These are phyloP conservation scores for Kodamaea kaohsiungensis DNA, from an alignment of 805 yeast species.

Conservation along the genomic window DNA sequence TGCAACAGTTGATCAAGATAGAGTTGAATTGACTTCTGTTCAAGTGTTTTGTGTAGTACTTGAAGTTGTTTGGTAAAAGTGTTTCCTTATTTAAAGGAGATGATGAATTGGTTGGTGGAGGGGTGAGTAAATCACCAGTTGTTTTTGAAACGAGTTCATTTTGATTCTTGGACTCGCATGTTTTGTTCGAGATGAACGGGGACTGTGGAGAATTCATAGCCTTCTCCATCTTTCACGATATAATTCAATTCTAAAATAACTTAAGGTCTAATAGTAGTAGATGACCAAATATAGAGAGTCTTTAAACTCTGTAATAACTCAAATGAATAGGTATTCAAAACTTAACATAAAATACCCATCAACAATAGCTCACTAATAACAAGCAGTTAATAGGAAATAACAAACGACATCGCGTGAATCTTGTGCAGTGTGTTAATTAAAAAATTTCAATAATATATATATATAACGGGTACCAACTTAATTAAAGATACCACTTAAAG, in stretches of 20 bases:
- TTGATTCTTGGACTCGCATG: background rate
- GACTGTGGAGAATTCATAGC: conserved; percentile 9
- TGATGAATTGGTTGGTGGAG: conserved; percentile 18
- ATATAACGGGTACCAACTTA: background rate
- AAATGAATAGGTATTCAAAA: background rate
- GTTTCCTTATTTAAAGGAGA: conserved; percentile 14
- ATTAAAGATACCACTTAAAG: background rate
- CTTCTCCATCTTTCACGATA: background rate
- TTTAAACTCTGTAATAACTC: too few relatives aligned
- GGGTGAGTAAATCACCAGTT: conserved; percentile 14
- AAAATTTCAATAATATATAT: background rate
- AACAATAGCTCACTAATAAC: background rate
- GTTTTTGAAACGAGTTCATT: background rate
- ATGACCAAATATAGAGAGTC: too few relatives aligned
- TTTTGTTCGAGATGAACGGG: conserved; percentile 1
- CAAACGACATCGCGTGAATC: conserved; percentile 1
- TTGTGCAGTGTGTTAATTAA: background rate
- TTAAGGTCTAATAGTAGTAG: background rate
- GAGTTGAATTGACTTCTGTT: conserved; percentile 43
- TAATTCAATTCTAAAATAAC: background rate
- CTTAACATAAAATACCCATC: background rate
- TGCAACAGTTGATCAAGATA: conserved; percentile 36
- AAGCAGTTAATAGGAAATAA: background rate
- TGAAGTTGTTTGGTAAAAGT: conserved; percentile 37
- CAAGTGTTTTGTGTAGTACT: conserved; percentile 40